Evolutionary conservation across 139 green algal species (phyloP).

Genomic region (Chlamydomonas schloesseri): DNA sequence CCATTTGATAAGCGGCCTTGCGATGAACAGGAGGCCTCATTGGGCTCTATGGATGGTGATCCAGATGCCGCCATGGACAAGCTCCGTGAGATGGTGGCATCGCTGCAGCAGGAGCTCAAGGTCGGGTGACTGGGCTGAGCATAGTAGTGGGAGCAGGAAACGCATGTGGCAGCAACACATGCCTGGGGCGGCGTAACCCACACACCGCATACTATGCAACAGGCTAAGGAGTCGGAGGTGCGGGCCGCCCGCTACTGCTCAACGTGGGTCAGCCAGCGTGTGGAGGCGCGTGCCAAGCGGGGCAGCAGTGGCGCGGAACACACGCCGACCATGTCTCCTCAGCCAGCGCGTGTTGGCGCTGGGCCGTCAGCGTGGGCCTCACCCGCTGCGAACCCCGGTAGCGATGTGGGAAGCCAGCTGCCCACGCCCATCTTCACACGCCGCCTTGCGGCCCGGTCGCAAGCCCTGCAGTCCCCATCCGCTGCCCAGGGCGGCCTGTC

Average conservation of each 20-base stretch:
- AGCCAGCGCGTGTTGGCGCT: too few relatives aligned
- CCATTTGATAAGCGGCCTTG: too few relatives aligned
- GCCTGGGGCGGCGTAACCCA: too few relatives aligned
- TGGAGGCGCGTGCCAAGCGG: not conserved
- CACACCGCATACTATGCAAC: too few relatives aligned
- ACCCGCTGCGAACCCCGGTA: too few relatives aligned
- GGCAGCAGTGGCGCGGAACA: too few relatives aligned
- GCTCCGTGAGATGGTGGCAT: not conserved
- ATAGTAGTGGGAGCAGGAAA: too few relatives aligned
- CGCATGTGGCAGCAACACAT: too few relatives aligned
- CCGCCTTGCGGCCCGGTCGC: slow-evolving; percentile 5
- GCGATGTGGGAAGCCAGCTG: too few relatives aligned
- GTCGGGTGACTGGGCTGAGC: slow-evolving; percentile 1
- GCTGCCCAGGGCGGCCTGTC: not conserved
- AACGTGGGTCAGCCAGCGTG: not conserved
- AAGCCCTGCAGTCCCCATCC: not conserved
- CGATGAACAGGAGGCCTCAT: not conserved
- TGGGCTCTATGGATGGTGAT: not conserved
- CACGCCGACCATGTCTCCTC: too few relatives aligned
- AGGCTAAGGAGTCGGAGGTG: slow-evolving; percentile 11
- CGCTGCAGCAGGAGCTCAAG: slow-evolving; percentile 28
- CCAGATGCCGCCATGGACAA: not conserved
- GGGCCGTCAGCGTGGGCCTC: too few relatives aligned
- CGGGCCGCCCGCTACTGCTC: not conserved
- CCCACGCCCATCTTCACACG: not conserved